Evolutionary conservation across 257 asterid species (phyloP), one percentile per base, ranked within the genome.

Genomic region (Cinchona pubescens): DNA sequence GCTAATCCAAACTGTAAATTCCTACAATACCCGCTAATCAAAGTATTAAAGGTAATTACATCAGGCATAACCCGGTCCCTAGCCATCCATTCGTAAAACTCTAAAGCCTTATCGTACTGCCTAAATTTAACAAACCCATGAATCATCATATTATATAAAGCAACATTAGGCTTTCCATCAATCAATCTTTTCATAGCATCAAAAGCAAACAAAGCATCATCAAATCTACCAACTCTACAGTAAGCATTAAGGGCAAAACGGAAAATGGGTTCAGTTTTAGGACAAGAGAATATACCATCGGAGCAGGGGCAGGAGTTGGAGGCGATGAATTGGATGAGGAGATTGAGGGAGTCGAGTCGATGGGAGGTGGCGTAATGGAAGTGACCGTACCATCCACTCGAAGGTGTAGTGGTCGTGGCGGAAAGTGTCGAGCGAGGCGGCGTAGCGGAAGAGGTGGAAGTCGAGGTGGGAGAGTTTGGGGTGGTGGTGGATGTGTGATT

Each of bases 231-330:
- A n/a, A 87, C 79, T 70, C 88, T 88, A 75, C 94, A 85, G 73
- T 86, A 88, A 8, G 96, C 86, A 72, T 80, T 75, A 42, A 92
- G 82, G 16, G 92, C 89, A 59, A 87, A 88, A 30, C 96, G 90
- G 77, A 90, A 92, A 19, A 91, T 87, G 15, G 87, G 81, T 80
- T 92, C 97, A 2, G 80, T 92, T 77, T 73, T 80, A 37, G 96
- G 89, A 80, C 99, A 92, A 46, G 93, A 90, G 76, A 95, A 95
- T 43, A 95, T 92, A 74, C 96, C 96, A 43, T 91, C 93, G n/a
- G 97, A 83, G 76, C 98, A 94, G 0, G 99, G 97, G 86, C 98
- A 94, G 29, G 99, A 97, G 64, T 87, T 89, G 83, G 97, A 76
- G 73, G 90, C 88, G 37, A 92, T 85, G 88, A 90, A 94, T 42